phyloP scores from a whole-genome alignment of 139 green algal species.

The Picocystis salinarum region DNA sequence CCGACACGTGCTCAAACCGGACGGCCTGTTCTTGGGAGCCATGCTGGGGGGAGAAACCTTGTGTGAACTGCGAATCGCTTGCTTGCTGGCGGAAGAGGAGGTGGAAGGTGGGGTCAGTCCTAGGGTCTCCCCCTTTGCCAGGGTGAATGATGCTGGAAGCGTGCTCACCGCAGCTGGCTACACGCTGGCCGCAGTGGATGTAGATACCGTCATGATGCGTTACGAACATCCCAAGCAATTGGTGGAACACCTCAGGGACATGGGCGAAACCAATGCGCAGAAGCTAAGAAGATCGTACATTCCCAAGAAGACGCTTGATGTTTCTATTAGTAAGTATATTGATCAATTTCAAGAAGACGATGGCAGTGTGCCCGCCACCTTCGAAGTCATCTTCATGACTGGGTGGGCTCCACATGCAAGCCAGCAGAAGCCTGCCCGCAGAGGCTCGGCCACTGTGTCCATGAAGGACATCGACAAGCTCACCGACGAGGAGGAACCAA shows the following conservation, averaged over 20 bases:
- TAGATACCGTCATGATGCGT: constrained; percentile 44
- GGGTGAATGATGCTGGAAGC: constrained; percentile 56
- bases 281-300: background rate
- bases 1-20: constrained; percentile 35
- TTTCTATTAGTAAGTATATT: constrained; percentile 7
- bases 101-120: constrained; percentile 52
- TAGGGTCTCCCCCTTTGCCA: constrained; percentile 47
- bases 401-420: constrained; percentile 44
- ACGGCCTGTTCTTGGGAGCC: constrained; percentile 53
- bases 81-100: constrained; percentile 51
- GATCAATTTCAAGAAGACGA: constrained; percentile 7
- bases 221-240: constrained; percentile 20
- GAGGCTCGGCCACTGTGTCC: constrained; percentile 43
- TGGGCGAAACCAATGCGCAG: constrained; percentile 61
- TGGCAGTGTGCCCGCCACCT: constrained; percentile 24
- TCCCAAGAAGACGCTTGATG: constrained; percentile 8
- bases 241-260: constrained; percentile 6
- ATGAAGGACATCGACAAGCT: too few species aligned
- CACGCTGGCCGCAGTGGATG: constrained; percentile 48
- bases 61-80: constrained; percentile 51
- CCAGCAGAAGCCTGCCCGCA: constrained; percentile 30
- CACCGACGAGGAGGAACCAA: too few species aligned
- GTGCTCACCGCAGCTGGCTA: constrained; percentile 45
- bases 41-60: constrained; percentile 64
- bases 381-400: constrained; percentile 69